Evolutionary conservation across 2,329 filamentous ascomycete genomes (phyloP).

Genomic region (Pseudogymnoascus pannorum): DNA sequence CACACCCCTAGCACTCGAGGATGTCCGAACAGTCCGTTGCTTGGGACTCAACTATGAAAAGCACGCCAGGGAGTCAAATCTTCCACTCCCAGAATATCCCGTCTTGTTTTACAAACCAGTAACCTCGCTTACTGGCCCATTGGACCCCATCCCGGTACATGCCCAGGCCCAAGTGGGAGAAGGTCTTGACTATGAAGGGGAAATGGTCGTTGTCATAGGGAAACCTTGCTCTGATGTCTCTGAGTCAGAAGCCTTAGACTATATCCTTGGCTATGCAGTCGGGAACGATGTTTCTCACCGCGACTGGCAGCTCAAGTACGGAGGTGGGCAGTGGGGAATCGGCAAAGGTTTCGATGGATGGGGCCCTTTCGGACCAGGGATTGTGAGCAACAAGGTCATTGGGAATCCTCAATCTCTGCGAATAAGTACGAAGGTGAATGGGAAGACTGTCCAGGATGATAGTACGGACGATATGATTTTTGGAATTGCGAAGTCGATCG

Average conservation of each 20-base stretch:
- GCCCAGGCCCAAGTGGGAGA: constrained; percentile 54
- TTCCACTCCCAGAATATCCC: constrained; percentile 63
- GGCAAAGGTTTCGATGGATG: constrained; percentile 72
- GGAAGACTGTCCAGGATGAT: constrained; percentile 47
- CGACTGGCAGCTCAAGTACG: constrained; percentile 64
- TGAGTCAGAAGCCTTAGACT: constrained; percentile 58
- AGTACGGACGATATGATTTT: constrained; percentile 59
- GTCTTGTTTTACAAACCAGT: constrained; percentile 68
- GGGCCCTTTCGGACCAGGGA: constrained; percentile 66
- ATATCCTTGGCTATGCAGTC: constrained; percentile 67
- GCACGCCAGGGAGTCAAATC: constrained; percentile 62
- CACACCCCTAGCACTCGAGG: constrained; percentile 53
- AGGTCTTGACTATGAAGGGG: constrained; percentile 74
- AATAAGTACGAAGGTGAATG: constrained; percentile 54
- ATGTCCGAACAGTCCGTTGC: constrained; percentile 61
- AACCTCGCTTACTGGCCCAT: constrained; percentile 58
- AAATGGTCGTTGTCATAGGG: constrained; percentile 67
- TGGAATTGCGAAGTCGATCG: constrained; percentile 49
- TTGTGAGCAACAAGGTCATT: constrained; percentile 51
- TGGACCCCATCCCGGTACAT: constrained; percentile 59
- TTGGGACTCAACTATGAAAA: constrained; percentile 65
- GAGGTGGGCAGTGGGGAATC: constrained; percentile 62
- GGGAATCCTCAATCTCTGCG: constrained; percentile 48
- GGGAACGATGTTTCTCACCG: constrained; percentile 77
- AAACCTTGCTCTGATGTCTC: constrained; percentile 58